Base-by-base conservation (phyloP, 2,329 filamentous ascomycete genomes). In the Fusarium proliferatum region DNA sequence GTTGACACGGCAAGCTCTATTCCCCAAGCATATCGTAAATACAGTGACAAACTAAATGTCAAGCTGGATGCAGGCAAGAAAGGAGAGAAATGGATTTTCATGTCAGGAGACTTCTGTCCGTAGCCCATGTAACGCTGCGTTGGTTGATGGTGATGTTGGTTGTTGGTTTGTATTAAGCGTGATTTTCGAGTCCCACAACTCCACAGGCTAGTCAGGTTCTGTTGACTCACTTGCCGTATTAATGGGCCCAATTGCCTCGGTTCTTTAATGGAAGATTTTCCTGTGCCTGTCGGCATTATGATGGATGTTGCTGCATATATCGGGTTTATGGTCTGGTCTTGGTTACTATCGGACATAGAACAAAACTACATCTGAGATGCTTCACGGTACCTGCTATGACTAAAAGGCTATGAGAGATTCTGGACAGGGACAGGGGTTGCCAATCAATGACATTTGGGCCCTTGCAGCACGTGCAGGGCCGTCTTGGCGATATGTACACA, bases 221-320 rank as follows among this genome's bases (percentile, higher is more conserved):
- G 30, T 34, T 34, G 16, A 34, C 48, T 23, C n/a, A 19, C 48
- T 17, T 23, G 16, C 30, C 16, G 16, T 19, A 9, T 34, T 23
- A 2, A 4, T 2, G 9, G 15, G 21, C 4, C 19, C 13, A 7
- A 3, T 30, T 34, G 6, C 30, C 30, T 52, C n/a, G n/a, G 30
- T 6, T 10, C 16, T 34, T 19, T 3, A 52, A 9, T 34, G 9
- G 4, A 10, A 4, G 4, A 2, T 10, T 34, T 30, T 34, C 9
- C 16, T 34, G 11, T 2, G 12, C 11, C 9, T 26, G 4, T 6
- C 2, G 9, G 16, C 5, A 6, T 16, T 15, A 8, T 19, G 17
- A 34, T 52, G 1, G 16, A 19, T 13, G n/a, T 23, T 10, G 6
- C 16, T 19, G 2, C 16, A 23, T 5, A 15, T 19, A 6, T 5